phyloP scores from a whole-genome alignment of 2,329 filamentous ascomycete genomes.

The Penicillium fuscoglaucum region DNA sequence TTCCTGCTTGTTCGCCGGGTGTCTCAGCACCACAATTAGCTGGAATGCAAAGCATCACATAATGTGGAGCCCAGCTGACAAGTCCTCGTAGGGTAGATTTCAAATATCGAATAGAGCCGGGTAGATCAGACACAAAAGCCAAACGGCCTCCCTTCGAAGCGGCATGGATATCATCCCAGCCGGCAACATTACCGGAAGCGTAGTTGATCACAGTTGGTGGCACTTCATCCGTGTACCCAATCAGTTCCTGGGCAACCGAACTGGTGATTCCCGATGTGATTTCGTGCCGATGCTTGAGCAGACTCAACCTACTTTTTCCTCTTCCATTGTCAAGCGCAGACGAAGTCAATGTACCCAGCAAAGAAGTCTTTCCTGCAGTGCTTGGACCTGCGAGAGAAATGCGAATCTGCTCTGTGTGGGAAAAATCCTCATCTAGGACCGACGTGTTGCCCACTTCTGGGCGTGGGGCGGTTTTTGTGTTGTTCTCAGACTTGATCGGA shows the following conservation, averaged over 20 bases:
- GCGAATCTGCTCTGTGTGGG: constrained; percentile 71
- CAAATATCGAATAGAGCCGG: constrained; percentile 84
- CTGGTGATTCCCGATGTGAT: constrained; percentile 89
- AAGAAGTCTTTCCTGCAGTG: constrained; percentile 86
- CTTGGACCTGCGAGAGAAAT: constrained; percentile 87
- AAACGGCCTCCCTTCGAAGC: constrained; percentile 70
- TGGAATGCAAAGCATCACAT: constrained; percentile 83
- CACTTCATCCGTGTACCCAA: constrained; percentile 67
- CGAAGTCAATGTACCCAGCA: constrained; percentile 84
- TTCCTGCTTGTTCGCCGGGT: constrained; percentile 14
- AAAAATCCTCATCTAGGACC: constrained; percentile 35
- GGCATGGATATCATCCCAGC: constrained; percentile 92
- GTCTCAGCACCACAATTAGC: constrained; percentile 66
- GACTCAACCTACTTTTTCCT: constrained; percentile 81
- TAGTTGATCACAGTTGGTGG: constrained; percentile 66
- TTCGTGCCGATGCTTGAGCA: constrained; percentile 91
- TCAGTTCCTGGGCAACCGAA: constrained; percentile 88
- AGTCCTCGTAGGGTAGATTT: constrained; percentile 85
- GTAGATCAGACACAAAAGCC: constrained; percentile 88
- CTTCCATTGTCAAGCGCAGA: constrained; percentile 88
- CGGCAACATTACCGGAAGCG: constrained; percentile 78
- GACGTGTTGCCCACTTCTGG: not conserved
- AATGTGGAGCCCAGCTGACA: constrained; percentile 95
- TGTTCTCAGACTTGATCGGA: constrained; percentile 9
- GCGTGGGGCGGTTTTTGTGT: not conserved